A percentile compares a stretch with the other conserved stretches of the same genome.
phyloP scores from a whole-genome alignment of 2,329 filamentous ascomycete species.

The Diplodia scrobiculata region DNA sequence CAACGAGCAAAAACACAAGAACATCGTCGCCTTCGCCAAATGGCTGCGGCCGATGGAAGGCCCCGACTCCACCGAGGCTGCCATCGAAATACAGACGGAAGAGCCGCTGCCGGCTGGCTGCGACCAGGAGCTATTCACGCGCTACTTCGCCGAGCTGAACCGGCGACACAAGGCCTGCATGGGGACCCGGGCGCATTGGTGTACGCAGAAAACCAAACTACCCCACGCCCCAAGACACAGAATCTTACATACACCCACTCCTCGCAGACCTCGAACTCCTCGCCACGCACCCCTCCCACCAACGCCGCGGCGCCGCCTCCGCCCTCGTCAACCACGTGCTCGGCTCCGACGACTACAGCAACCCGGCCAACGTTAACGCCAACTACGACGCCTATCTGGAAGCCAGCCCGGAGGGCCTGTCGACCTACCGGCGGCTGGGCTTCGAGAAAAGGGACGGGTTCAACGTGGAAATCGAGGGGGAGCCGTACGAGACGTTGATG shows the following conservation, averaged over 20 bases:
- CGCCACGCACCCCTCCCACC: slow-evolving; percentile 18
- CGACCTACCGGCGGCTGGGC: slow-evolving; percentile 7
- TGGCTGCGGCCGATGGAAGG: slow-evolving; percentile 19
- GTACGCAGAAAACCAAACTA: background rate
- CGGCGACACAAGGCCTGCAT: background rate
- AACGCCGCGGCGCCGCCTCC: slow-evolving; percentile 18
- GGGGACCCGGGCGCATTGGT: slow-evolving; percentile 17
- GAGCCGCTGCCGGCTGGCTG: background rate
- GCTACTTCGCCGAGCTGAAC: background rate
- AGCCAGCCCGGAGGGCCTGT: background rate
- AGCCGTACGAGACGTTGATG: slow-evolving; percentile 13
- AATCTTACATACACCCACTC: background rate
- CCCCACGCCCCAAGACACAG: background rate
- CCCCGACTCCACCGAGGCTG: background rate
- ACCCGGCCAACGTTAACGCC: background rate
- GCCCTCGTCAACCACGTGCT: slow-evolving; percentile 5
- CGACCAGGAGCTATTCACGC: background rate
- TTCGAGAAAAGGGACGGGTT: slow-evolving; percentile 13
- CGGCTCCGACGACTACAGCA: background rate
- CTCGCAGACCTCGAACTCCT: slow-evolving; percentile 23
- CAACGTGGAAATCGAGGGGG: background rate
- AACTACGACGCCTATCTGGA: slow-evolving; percentile 9
- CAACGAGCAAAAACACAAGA: background rate
- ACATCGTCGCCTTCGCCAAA: slow-evolving; percentile 18
- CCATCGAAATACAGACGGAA: background rate